Evolutionary conservation across 495 filamentous ascomycete species (phyloP).

Genomic region (Daldinia vernicosa): DNA sequence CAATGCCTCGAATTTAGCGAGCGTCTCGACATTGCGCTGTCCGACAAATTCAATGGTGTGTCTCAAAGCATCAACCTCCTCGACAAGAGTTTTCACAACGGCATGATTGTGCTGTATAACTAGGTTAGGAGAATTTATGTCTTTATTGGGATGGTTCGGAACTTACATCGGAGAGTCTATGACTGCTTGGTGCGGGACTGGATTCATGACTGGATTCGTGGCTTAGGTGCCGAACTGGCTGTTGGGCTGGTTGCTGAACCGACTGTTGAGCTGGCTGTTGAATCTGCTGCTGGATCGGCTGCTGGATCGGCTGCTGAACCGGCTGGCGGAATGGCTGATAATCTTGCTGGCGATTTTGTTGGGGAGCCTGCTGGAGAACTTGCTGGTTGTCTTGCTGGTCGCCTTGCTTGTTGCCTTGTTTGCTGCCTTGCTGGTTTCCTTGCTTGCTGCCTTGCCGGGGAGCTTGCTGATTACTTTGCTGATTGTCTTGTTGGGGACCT

Average conservation of each 20-base stretch:
- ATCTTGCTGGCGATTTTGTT: neutral
- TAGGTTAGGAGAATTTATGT: neutral
- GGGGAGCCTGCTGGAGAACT: neutral
- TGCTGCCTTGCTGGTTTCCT: neutral
- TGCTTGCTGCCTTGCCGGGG: neutral
- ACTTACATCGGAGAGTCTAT: neutral
- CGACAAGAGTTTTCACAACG: neutral
- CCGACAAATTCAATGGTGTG: neutral
- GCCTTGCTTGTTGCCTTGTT: neutral
- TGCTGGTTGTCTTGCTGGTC: neutral
- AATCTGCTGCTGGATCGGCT: neutral
- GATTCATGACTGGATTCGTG: too few relatives aligned
- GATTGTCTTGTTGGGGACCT: neutral
- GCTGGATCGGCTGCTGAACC: neutral
- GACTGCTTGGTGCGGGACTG: neutral
- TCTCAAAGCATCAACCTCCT: neutral
- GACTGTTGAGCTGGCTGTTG: neutral
- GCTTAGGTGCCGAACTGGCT: neutral
- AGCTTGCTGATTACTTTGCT: neutral
- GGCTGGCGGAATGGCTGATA: neutral
- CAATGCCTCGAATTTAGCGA: neutral
- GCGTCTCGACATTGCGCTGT: neutral
- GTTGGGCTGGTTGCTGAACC: neutral
- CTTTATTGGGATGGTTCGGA: neutral
- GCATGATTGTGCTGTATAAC: neutral